A percentile compares a stretch with the other conserved stretches of the same genome.
phyloP scores from a whole-genome alignment of 2,329 filamentous ascomycete genomes.

The Claviceps sorghi region DNA sequence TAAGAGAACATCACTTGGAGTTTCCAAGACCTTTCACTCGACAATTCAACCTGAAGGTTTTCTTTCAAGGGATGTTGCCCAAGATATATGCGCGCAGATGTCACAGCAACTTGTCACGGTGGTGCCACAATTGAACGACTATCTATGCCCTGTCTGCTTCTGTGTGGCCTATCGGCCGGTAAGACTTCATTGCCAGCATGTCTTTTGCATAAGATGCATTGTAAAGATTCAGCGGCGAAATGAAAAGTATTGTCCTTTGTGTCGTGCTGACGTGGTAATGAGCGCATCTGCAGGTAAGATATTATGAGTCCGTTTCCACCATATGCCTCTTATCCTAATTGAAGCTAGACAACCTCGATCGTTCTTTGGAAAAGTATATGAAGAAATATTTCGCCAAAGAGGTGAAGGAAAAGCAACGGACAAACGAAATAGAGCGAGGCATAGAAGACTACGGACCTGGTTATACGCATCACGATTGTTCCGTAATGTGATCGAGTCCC shows the following conservation, averaged over 20 bases:
- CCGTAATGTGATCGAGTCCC: constrained; percentile 36
- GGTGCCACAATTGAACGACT: constrained; percentile 74
- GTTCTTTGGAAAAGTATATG: constrained; percentile 51
- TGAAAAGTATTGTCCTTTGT: constrained; percentile 60
- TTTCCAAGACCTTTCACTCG: constrained; percentile 46
- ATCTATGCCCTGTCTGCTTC: constrained; percentile 68
- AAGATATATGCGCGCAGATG: constrained; percentile 61
- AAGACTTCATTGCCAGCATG: constrained; percentile 57
- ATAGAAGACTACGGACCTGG: constrained; percentile 55
- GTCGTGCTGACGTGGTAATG: constrained; percentile 56
- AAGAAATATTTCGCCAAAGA: constrained; percentile 63
- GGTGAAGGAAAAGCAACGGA: constrained; percentile 49
- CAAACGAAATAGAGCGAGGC: constrained; percentile 63
- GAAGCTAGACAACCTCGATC: constrained; percentile 50
- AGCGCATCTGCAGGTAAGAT: constrained; percentile 48
- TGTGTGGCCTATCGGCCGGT: constrained; percentile 69
- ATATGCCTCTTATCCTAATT: not conserved
- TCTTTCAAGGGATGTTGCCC: constrained; percentile 53
- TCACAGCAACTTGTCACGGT: constrained; percentile 56
- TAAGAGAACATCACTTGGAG: constrained; percentile 64
- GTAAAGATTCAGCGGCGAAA: constrained; percentile 62
- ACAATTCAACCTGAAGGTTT: constrained; percentile 44
- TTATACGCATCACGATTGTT: constrained; percentile 45
- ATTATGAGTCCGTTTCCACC: not conserved
- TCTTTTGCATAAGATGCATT: constrained; percentile 75